Evolutionary conservation across 2,329 filamentous ascomycete species (phyloP), one percentile per base, ranked within the genome.

Genomic region (Clonostachys rosea): DNA sequence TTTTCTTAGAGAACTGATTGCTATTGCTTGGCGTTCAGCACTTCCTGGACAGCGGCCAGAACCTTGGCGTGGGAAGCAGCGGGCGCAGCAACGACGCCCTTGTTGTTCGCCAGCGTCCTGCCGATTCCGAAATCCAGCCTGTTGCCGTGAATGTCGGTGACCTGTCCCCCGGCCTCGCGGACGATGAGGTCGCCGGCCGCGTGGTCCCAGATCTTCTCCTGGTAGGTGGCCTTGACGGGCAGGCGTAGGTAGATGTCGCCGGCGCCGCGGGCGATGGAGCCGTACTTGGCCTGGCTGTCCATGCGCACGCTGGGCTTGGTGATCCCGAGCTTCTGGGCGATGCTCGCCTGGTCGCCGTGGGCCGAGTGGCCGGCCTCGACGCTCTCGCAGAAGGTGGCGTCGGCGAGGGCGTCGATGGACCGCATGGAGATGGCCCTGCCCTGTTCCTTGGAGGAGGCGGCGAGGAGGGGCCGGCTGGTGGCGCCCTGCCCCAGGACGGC

Each of bases 201-300:
- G 66, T 99, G 94, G 64, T 99, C 94, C 94, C 94, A 99, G 56
- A 99, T 99, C 81, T 99, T 99, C 78, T 99, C 94, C 66, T 95
- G 84, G 71, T 99, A 99, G 46, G 86, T 85, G 57, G 86, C 87
- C 64, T 82, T 87, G 50, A 89, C 86, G 5, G 94, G 94, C 49
- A 99, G 73, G 46, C 95, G 82, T 49, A 99, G 79, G 70, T 99
- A 99, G 54, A 99, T 85, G 62, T 99, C 94, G 44, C 91, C 94
- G 6, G 91, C 91, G 42, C 94, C 94, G 52, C 94, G 80, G 35
- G 94, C 94, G 63, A 99, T 95, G 35, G 89, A 94, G 52, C 86
- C 92, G 70, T 99, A 99, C 71, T 99, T 99, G 58, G 94, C 92
- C 71, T 99, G 94, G 45, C 89, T 95, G 72, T 99, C 94, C 87